Conservation (phyloP, 176 grass and related monocot genomes). For the Zoysia pacifica region DNA sequence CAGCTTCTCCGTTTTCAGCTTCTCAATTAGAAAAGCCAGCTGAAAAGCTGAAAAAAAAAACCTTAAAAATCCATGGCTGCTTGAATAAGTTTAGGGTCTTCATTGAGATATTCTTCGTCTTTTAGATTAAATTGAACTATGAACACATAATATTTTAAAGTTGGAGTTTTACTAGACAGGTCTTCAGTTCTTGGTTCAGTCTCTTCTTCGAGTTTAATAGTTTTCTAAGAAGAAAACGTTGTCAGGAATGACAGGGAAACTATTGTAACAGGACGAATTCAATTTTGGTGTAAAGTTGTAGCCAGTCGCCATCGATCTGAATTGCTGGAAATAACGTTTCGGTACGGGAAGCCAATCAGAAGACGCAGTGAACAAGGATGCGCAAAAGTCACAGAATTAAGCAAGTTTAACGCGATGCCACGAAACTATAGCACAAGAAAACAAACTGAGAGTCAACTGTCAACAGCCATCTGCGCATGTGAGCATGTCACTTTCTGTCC, state of each 20-base stretch:
- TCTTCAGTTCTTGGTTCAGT: no score
- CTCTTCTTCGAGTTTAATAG: background rate
- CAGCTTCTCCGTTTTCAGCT: no score
- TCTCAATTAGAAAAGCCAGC: no score
- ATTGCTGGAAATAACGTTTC: background rate
- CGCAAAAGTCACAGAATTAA: background rate
- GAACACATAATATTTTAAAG: no score
- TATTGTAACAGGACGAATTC: background rate
- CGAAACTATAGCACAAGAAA: background rate
- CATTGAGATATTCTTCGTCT: no score
- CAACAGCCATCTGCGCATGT: background rate
- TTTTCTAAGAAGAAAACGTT: background rate
- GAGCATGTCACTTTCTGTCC: constrained; percentile 9
- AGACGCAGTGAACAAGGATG: background rate
- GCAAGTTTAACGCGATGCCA: constrained; percentile 2
- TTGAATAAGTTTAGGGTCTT: no score
- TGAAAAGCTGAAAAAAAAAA: no score
- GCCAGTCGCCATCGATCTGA: background rate
- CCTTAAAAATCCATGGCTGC: no score
- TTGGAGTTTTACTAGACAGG: no score
- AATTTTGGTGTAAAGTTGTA: background rate
- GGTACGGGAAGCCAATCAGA: background rate
- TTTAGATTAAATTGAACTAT: no score
- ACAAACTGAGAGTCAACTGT: constrained; percentile 2
- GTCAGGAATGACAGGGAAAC: background rate